A percentile compares a stretch with the other conserved stretches of the same genome.
Evolutionary conservation across 78 protist genomes (phyloP).

Genomic region (Bodo saltans): DNA sequence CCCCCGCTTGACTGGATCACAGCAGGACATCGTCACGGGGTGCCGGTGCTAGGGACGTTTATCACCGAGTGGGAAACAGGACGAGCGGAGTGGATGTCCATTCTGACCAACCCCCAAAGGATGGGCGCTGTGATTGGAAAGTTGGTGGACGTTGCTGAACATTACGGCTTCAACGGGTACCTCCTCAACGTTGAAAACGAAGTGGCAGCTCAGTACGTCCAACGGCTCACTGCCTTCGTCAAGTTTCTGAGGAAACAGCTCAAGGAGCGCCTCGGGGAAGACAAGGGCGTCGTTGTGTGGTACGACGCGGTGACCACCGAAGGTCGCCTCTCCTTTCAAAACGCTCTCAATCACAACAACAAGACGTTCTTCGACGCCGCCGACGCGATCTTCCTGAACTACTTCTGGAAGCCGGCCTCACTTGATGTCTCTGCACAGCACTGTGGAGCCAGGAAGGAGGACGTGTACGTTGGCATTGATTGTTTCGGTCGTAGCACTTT

Average conservation of each 20-base stretch:
- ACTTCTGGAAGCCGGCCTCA: conserved; percentile 50
- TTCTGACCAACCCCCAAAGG: neutral
- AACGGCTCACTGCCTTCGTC: neutral
- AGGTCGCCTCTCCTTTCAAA: conserved; percentile 74
- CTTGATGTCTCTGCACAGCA: neutral
- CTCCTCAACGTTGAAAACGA: conserved; percentile 71
- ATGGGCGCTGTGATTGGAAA: conserved; percentile 1
- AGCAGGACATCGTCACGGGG: conserved; percentile 59
- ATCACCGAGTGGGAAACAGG: conserved; percentile 84
- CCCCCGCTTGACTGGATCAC: conserved; percentile 76
- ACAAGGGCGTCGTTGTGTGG: conserved; percentile 37
- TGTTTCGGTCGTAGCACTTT: conserved; percentile 60
- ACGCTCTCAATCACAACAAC: conserved; percentile 59
- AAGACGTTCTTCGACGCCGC: conserved; percentile 39
- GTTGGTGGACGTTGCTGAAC: conserved; percentile 11
- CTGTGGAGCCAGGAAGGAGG: conserved; percentile 1
- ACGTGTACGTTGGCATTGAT: conserved; percentile 73
- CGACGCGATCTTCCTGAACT: conserved; percentile 78
- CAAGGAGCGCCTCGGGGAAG: neutral
- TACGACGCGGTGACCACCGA: conserved; percentile 65
- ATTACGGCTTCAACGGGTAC: conserved; percentile 79
- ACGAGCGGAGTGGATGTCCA: neutral
- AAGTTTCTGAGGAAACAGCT: neutral
- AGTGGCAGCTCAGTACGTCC: neutral
- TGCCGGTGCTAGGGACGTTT: conserved; percentile 57